Conservation (phyloP, 2,329 filamentous ascomycete species). For the Apiospora sp. region DNA sequence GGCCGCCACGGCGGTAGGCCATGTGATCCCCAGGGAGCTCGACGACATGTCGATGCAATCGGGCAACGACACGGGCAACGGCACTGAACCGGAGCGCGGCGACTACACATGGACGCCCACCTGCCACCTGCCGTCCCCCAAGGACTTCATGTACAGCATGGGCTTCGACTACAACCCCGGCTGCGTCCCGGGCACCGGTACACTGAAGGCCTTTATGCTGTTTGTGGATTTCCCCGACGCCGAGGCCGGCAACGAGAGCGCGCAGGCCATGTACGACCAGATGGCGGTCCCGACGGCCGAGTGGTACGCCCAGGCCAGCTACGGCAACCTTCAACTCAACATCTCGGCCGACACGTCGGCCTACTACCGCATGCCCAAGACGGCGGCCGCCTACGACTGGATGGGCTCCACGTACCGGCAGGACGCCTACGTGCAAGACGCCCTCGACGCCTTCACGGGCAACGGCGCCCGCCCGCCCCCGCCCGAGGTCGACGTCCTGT, state of each 20-base stretch:
- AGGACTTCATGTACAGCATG: neutral
- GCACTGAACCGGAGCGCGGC: neutral
- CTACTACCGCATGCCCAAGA: constrained; percentile 38
- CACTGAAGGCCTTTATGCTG: neutral
- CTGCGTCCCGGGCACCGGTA: neutral
- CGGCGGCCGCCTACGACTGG: constrained; percentile 37
- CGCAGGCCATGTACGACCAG: constrained; percentile 35
- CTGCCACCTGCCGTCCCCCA: neutral
- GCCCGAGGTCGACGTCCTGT: constrained; percentile 37
- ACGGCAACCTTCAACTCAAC: constrained; percentile 33
- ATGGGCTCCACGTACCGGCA: neutral
- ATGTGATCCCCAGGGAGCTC: neutral
- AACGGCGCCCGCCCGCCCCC: neutral
- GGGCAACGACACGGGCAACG: neutral
- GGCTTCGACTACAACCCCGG: neutral
- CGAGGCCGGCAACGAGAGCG: constrained; percentile 31
- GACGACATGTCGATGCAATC: neutral
- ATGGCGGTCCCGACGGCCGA: constrained; percentile 37
- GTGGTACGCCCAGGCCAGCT: constrained; percentile 37
- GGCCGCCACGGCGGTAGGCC: constrained; percentile 2
- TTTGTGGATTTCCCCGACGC: constrained; percentile 47
- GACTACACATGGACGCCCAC: neutral
- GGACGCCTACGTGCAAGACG: neutral
- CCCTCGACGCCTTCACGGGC: neutral
- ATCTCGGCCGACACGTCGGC: constrained; percentile 36